Evolutionary conservation across 2,329 filamentous ascomycete genomes (phyloP).

Genomic region (Colletotrichum sp.): DNA sequence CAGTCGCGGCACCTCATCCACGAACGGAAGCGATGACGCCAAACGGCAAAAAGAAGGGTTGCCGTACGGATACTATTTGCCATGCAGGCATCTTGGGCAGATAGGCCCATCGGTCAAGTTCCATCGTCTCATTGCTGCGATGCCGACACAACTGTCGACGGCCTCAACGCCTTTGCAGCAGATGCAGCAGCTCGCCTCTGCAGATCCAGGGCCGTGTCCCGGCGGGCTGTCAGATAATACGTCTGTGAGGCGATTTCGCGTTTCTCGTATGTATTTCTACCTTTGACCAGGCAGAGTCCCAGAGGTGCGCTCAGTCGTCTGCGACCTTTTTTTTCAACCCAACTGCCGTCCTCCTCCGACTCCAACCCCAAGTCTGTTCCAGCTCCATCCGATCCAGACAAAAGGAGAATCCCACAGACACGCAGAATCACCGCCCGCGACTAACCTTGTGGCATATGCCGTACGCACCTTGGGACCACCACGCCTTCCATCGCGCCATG

Average conservation of each 20-base stretch:
- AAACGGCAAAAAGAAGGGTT: not conserved
- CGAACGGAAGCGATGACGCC: not conserved
- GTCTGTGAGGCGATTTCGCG: not conserved
- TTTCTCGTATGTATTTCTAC: not conserved
- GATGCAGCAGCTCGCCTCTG: not conserved
- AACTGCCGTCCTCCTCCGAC: not conserved
- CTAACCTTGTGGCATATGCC: not conserved
- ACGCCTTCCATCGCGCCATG: not conserved
- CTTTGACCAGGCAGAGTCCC: not conserved
- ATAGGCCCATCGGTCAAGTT: not conserved
- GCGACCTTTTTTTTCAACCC: not conserved
- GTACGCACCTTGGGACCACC: not conserved
- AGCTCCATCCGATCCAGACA: not conserved
- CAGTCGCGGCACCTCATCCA: not conserved
- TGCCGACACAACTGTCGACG: not conserved
- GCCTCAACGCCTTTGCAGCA: not conserved
- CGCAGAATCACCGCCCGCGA: not conserved
- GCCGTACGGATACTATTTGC: not conserved
- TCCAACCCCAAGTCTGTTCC: not conserved
- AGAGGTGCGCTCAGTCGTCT: not conserved
- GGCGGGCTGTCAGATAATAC: slow-evolving; percentile 4
- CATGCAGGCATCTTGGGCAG: not conserved
- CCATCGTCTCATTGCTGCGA: not conserved
- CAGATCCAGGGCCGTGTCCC: slow-evolving; percentile 8
- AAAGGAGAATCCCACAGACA: not conserved